Conservation (phyloP, 805 yeast species). For the Yarrowia osloensis region DNA sequence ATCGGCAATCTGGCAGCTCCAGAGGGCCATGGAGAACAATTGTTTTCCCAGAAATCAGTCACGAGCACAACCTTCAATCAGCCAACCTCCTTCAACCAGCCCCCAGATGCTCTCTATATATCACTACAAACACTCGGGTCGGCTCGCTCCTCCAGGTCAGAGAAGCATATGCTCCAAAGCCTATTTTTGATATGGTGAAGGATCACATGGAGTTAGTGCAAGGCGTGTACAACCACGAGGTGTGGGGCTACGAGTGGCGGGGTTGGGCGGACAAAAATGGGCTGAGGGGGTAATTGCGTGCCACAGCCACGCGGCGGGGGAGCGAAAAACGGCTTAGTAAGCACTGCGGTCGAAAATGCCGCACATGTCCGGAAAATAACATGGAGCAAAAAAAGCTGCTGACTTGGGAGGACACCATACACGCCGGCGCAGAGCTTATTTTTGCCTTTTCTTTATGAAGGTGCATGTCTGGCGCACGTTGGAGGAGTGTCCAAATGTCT, state of each 20-base stretch:
- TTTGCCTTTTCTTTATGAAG: background rate
- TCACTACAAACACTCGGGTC: background rate
- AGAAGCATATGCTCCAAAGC: background rate
- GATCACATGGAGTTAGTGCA: constrained; percentile 24
- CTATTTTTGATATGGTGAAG: background rate
- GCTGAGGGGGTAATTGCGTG: no score
- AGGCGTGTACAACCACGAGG: background rate
- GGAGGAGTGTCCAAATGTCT: constrained; percentile 23
- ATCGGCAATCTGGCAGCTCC: no score
- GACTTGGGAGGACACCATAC: constrained; percentile 25
- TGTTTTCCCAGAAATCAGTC: no score
- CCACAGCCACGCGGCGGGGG: no score
- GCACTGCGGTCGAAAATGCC: background rate
- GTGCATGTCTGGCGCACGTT: constrained; percentile 9
- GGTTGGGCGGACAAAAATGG: no score
- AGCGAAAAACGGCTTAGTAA: background rate
- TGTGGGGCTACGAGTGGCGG: background rate
- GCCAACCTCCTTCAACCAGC: background rate
- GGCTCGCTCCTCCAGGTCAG: background rate
- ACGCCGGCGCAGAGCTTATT: constrained; percentile 1
- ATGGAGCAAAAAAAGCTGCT: constrained; percentile 25
- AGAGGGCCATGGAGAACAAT: no score
- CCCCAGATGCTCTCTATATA: background rate
- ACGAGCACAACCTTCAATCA: background rate
- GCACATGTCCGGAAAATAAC: constrained; percentile 22